These are phyloP conservation scores for Pneumocystis canis DNA, from an alignment of 1,139 yeast genomes.

Conservation along the genomic window DNA sequence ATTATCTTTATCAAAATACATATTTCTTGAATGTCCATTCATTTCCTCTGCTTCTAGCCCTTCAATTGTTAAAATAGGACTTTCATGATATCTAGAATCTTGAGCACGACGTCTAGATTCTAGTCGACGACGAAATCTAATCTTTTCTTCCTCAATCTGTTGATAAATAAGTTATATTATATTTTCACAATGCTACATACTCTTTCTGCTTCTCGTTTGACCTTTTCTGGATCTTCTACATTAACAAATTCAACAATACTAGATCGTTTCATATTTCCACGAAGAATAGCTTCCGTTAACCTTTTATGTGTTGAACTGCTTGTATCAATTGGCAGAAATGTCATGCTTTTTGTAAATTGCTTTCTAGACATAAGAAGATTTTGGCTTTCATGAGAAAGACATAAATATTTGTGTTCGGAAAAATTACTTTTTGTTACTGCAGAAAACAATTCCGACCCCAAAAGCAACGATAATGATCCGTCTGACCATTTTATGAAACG, in stretches of 20 bases:
- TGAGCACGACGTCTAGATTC: slow-evolving; percentile 51
- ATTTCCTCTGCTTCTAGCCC: slow-evolving; percentile 23
- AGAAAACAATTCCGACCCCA: slow-evolving; percentile 82
- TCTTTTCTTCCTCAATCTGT: slow-evolving; percentile 38
- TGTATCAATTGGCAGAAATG: slow-evolving; percentile 78
- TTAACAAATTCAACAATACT: slow-evolving; percentile 45
- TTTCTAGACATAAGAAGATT: slow-evolving; percentile 42
- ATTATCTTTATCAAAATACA: slow-evolving; percentile 42
- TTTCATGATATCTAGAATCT: slow-evolving; percentile 43
- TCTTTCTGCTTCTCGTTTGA: slow-evolving; percentile 58
- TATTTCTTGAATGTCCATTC: slow-evolving; percentile 33
- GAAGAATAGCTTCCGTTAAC: slow-evolving; percentile 62
- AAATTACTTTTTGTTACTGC: slow-evolving; percentile 40
- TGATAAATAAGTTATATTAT: slow-evolving; percentile 18
- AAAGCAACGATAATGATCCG: slow-evolving; percentile 68
- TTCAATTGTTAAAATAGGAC: slow-evolving; percentile 19
- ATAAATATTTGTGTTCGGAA: slow-evolving; percentile 58
- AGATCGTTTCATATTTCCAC: slow-evolving; percentile 46
- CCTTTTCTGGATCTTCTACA: slow-evolving; percentile 72
- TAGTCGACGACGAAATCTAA: slow-evolving; percentile 30
- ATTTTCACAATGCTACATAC: neutral
- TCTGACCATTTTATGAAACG: slow-evolving; percentile 90
- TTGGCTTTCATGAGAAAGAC: slow-evolving; percentile 55
- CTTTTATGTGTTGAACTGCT: slow-evolving; percentile 66
- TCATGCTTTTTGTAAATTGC: slow-evolving; percentile 39